Evolutionary conservation across 2,329 filamentous ascomycete genomes (phyloP).

Genomic region (Botrytis fragariae): DNA sequence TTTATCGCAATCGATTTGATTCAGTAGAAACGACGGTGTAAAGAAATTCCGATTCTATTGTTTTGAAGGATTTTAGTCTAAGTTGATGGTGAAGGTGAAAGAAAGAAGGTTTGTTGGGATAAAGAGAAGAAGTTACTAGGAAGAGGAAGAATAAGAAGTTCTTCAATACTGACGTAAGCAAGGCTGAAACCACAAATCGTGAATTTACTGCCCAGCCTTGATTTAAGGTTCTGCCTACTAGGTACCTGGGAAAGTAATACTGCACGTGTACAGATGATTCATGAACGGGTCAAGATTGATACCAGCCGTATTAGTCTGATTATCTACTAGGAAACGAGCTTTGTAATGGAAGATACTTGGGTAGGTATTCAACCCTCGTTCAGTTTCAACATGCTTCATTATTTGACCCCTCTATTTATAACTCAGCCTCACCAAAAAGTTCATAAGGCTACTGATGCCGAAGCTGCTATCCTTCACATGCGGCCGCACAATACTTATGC

Average conservation of each 20-base stretch:
- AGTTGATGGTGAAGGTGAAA: not conserved
- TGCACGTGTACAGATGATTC: not conserved
- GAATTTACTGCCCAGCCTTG: not conserved
- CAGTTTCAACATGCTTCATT: not conserved
- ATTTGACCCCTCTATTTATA: not conserved
- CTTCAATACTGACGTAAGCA: not conserved
- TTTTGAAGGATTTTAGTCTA: not conserved
- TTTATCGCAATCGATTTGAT: not conserved
- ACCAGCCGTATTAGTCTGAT: not conserved
- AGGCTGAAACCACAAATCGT: not conserved
- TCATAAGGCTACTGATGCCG: not conserved
- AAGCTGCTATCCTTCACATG: not conserved
- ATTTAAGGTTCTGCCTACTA: not conserved
- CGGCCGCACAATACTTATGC: not conserved
- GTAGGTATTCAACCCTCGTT: not conserved
- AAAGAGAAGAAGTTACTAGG: not conserved
- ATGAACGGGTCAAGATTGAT: not conserved
- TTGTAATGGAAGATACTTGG: not conserved
- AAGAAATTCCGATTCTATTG: not conserved
- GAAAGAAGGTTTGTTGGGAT: slow-evolving; percentile 8
- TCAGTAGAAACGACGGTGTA: not conserved
- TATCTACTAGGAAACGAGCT: not conserved
- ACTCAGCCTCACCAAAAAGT: not conserved
- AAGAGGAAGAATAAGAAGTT: not conserved
- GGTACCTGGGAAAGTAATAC: not conserved